Evolutionary conservation across 257 asterid species (phyloP), one percentile per base, ranked within the genome.

Genomic region (Solanum ossicruentum): DNA sequence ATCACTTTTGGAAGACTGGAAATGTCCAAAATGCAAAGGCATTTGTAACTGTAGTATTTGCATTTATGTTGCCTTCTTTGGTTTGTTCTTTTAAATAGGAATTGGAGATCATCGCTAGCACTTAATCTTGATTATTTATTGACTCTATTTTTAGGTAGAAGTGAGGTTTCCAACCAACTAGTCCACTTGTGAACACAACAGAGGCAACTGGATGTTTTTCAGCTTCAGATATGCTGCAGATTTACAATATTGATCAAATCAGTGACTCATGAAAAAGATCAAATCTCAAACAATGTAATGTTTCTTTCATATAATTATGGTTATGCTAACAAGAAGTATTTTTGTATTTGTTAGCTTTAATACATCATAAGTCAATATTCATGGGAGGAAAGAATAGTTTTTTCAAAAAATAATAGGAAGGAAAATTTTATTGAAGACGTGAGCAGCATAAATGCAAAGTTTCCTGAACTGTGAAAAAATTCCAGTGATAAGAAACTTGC

Each of bases 161-260:
- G 86, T 89, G 91, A 81, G 98, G 98, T 83, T 88, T 82, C 54
- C 89, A 89, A 67, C 98, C 98, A 69, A 95, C 97, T 61, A 97
- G 98, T 67, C 85, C 85, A 18, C 96, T 95, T 75, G 77, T 83
- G 72, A 89, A 83, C 23, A 88, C 90, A 43, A 96, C 95, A 20
- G 94, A 94, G 89, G 92, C 91, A 73, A 89, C 88, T 56, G 98
- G 98, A 54, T 95, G 36, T 91, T 28, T 28, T 28, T 28, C 28
- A 28, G 28, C 2, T 28, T 28, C 28, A 28, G 28, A 28, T 28
- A 28, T 28, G 28, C 28, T 28, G 2, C 28, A 28, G 28, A 28
- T 28, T 36, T 36, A 36, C 3, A 36, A 36, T 36, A 36, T 36
- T 2, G 39, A 36, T 36, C 39, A 36, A 36, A 36, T 36, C 4